phyloP scores from a whole-genome alignment of 192 early-diverging fungal species.

The Entomortierella beljakovae region DNA sequence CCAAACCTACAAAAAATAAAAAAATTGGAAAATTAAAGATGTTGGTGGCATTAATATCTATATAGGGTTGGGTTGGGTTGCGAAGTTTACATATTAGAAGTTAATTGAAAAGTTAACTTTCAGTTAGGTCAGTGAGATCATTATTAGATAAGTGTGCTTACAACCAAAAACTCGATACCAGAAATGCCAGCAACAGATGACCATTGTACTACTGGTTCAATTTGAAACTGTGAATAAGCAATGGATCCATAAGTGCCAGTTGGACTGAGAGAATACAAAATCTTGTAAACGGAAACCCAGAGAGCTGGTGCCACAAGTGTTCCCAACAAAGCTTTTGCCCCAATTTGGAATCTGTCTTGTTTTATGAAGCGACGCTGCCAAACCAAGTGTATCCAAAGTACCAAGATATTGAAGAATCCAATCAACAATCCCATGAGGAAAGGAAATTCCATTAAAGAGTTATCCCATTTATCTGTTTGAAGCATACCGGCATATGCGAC shows the following conservation, averaged over 20 bases:
- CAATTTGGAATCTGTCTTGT: conserved; percentile 32
- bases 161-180: conserved; percentile 44
- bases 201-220: conserved; percentile 44
- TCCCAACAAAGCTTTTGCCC: conserved; percentile 14
- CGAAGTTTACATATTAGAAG: no score
- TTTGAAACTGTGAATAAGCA: conserved; percentile 42
- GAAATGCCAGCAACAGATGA: conserved; percentile 42
- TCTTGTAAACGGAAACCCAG: conserved; percentile 35
- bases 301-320: conserved; percentile 31
- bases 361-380: conserved; percentile 49
- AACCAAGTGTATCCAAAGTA: conserved; percentile 25
- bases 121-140: no score
- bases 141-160: no score
- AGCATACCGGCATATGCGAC: conserved; percentile 45
- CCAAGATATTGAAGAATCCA: conserved; percentile 15
- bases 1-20: conserved; percentile 24
- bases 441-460: conserved; percentile 7
- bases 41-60: no score
- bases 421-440: conserved; percentile 25
- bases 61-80: no score
- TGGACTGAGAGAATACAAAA: conserved; percentile 39
- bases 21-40: conserved; percentile 2
- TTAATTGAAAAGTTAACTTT: no score
- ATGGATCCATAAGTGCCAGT: conserved; percentile 42
- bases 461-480: conserved; percentile 30